These are phyloP conservation scores for Pulveroboletus ravenelii DNA, from an alignment of 768 basidiomycete species.

Conservation along the genomic window DNA sequence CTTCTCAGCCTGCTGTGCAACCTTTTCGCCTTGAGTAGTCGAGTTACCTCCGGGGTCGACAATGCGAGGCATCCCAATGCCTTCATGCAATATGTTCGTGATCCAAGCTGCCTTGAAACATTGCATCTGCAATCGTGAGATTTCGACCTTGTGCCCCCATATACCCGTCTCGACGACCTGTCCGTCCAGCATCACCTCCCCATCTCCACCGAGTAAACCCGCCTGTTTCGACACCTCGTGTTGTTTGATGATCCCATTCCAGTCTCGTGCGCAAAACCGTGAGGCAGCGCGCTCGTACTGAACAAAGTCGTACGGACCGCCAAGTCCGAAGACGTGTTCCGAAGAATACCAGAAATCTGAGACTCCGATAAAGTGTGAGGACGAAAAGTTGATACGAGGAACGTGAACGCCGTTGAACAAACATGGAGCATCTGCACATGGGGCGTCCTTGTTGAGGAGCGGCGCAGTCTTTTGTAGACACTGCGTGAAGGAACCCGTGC, in stretches of 20 bases:
- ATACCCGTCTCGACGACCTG: constrained; percentile 57
- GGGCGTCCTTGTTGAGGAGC: constrained; percentile 77
- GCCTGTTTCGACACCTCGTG: constrained; percentile 53
- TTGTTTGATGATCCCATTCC: constrained; percentile 68
- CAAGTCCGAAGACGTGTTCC: constrained; percentile 92
- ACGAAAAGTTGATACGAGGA: constrained; percentile 90
- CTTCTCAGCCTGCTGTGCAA: constrained; percentile 67
- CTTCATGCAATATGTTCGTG: constrained; percentile 92
- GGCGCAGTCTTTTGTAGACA: constrained; percentile 72
- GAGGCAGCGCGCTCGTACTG: constrained; percentile 93
- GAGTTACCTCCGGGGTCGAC: constrained; percentile 80
- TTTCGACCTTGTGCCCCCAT: constrained; percentile 74
- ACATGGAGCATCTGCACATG: constrained; percentile 82
- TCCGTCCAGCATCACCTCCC: constrained; percentile 58
- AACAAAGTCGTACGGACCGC: constrained; percentile 93
- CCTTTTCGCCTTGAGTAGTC: constrained; percentile 64
- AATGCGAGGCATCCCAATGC: constrained; percentile 89
- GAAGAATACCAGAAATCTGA: constrained; percentile 99
- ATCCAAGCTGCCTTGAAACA: constrained; percentile 99
- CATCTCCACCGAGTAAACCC: constrained; percentile 52
- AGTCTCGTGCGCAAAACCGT: constrained; percentile 75
- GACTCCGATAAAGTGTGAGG: constrained; percentile 92
- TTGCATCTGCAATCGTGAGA: constrained; percentile 88
- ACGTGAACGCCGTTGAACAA: constrained; percentile 93
- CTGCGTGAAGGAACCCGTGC: constrained; percentile 86